Evolutionary conservation across 2,329 filamentous ascomycete species (phyloP).

Genomic region (Fusarium tjaetaba): DNA sequence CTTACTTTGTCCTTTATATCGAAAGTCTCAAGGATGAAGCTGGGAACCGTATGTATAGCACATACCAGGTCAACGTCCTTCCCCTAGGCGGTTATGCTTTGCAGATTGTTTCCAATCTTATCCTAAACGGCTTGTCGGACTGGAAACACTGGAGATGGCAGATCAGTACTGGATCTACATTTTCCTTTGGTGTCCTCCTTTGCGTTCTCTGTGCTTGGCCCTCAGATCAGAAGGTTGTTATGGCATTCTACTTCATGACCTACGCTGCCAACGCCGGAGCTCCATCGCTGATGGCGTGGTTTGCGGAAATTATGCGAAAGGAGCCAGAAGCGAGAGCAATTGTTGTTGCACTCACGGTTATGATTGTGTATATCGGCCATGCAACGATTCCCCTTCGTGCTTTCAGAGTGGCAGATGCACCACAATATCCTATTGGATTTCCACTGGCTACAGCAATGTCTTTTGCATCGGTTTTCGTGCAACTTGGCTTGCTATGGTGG

Average conservation of each 20-base stretch:
- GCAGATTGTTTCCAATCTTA: slow-evolving; percentile 50
- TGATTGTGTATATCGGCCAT: slow-evolving; percentile 51
- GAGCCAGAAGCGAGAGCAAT: slow-evolving; percentile 51
- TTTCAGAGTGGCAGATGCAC: slow-evolving; percentile 49
- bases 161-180: slow-evolving; percentile 46
- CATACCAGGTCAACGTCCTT: slow-evolving; percentile 47
- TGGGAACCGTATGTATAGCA: slow-evolving; percentile 43
- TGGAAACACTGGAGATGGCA: slow-evolving; percentile 54
- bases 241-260: slow-evolving; percentile 51
- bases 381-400: slow-evolving; percentile 52
- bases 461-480: slow-evolving; percentile 45
- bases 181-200: slow-evolving; percentile 45
- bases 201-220: slow-evolving; percentile 49
- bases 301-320: slow-evolving; percentile 48
- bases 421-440: slow-evolving; percentile 51
- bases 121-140: slow-evolving; percentile 50
- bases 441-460: slow-evolving; percentile 49
- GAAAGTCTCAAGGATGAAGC: slow-evolving; percentile 41
- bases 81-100: slow-evolving; percentile 46
- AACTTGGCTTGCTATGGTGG: slow-evolving; percentile 48
- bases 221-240: slow-evolving; percentile 45
- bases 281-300: slow-evolving; percentile 51
- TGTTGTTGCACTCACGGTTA: slow-evolving; percentile 51
- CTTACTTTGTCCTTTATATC: slow-evolving; percentile 49
- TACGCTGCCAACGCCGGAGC: slow-evolving; percentile 48